Evolutionary conservation across 2,329 filamentous ascomycete species (phyloP), one percentile per base, ranked within the genome.

Genomic region (Chrysoporthe cubensis): DNA sequence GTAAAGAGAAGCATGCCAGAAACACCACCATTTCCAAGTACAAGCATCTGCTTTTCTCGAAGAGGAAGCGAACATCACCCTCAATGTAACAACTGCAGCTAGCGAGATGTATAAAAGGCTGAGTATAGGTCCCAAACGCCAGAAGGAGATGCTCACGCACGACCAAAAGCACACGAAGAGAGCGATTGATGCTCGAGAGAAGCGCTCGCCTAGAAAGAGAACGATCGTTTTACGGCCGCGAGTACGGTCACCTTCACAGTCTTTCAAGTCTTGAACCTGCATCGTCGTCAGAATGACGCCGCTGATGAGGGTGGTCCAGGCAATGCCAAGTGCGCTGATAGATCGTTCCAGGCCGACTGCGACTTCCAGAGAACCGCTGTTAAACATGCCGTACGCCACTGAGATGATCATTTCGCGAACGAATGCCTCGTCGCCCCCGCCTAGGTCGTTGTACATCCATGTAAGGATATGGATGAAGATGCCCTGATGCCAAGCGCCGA

Each of bases 371-470:
- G 74, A 75, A 3, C 66, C 72, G 37, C 69, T 71, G 64, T 75
- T 73, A 54, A 71, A 72, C 66, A 75, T 60, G 50, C 66, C 72
- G 63, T 75, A 75, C 9, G 70, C 71, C 37, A 74, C 54, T 0
- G 72, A 67, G 62, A 75, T 75, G 11, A 75, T 71, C 0, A 69
- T 14, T 42, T 75, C 71, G 9, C 73, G 71, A 21, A 54, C 50
- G 18, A 72, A 43, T 1, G 71, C 43, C 52, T 74, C 73, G 61
- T 75, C 73, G 8, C 71, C 68, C 4, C 74, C 73, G 7, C 71
- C 52, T 11, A 75, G 69, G 48, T 75, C 73, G 64, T 75, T 75
- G 57, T 75, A 75, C 42, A 73, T 60, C 70, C 71, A 75, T 16
- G 70, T 75, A 3, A 73, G 57, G 14, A 73, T 40, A 13, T 67